These are phyloP conservation scores for Hygrocybe coccinea DNA, from an alignment of 768 basidiomycete species.

Conservation along the genomic window DNA sequence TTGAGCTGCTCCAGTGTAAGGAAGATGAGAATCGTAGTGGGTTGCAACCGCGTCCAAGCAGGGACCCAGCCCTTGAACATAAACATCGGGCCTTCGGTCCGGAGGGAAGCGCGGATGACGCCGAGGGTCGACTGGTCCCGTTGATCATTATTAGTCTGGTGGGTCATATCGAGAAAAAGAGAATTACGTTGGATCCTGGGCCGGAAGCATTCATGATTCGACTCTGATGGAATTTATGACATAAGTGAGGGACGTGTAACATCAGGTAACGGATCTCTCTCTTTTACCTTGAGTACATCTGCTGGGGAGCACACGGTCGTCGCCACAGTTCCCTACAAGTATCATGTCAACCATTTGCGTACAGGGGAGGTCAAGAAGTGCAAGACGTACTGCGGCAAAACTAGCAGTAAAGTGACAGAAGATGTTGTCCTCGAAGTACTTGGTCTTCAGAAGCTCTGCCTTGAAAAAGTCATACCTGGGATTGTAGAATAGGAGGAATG, in stretches of 20 bases:
- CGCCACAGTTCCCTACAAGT: constrained; percentile 70
- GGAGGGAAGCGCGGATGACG: constrained; percentile 63
- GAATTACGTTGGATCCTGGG: constrained; percentile 63
- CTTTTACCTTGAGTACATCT: constrained; percentile 77
- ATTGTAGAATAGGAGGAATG: neutral
- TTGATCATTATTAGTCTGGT: neutral
- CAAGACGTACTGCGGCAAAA: constrained; percentile 68
- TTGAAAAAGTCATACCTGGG: constrained; percentile 89
- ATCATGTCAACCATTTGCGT: too few relatives aligned
- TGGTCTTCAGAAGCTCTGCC: constrained; percentile 65
- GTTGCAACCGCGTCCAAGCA: constrained; percentile 80
- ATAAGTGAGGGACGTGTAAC: neutral
- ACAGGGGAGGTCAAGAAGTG: neutral
- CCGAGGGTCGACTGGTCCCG: constrained; percentile 59
- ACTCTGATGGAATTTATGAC: constrained; percentile 37
- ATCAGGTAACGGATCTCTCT: too few relatives aligned
- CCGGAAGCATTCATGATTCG: constrained; percentile 89
- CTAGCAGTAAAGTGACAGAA: constrained; percentile 79
- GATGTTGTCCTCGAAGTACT: constrained; percentile 78
- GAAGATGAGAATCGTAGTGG: constrained; percentile 85
- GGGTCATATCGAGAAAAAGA: neutral
- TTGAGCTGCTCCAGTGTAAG: constrained; percentile 78
- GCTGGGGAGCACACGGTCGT: constrained; percentile 88
- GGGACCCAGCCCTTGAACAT: constrained; percentile 93
- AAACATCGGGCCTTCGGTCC: constrained; percentile 77